phyloP scores from a whole-genome alignment of 352 stramenopile genomes.

The Globisporangium orthogonon region DNA sequence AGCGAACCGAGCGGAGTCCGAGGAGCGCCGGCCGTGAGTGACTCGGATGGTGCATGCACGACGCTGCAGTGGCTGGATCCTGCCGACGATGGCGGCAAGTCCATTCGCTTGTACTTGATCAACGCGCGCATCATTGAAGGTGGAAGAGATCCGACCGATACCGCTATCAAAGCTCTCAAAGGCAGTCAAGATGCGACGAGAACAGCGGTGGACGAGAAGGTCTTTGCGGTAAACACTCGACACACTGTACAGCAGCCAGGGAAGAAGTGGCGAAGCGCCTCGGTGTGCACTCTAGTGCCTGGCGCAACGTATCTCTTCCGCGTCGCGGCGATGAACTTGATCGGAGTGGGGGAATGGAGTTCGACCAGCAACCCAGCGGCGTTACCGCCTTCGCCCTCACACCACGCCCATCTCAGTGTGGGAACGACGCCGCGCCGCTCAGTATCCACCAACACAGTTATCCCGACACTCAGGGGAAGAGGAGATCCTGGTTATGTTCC shows the following conservation, averaged over 20 bases:
- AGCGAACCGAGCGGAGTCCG: slow-evolving; percentile 28
- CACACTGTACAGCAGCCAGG: background rate
- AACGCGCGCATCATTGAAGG: slow-evolving; percentile 13
- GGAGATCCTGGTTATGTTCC: slow-evolving; percentile 37
- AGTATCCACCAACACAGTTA: slow-evolving; percentile 2
- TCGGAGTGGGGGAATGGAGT: slow-evolving; percentile 53
- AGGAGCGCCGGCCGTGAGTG: slow-evolving; percentile 27
- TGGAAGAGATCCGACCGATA: background rate
- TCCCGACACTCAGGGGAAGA: slow-evolving; percentile 39
- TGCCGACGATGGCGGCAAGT: slow-evolving; percentile 44
- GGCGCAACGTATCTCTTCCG: slow-evolving; percentile 39
- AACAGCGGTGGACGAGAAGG: slow-evolving; percentile 5
- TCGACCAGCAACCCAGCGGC: slow-evolving; percentile 23
- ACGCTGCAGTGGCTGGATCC: slow-evolving; percentile 51
- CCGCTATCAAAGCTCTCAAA: slow-evolving; percentile 16
- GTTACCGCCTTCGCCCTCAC: slow-evolving; percentile 4
- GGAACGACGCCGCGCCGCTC: background rate
- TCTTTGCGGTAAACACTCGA: slow-evolving; percentile 8
- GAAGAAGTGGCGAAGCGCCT: slow-evolving; percentile 21
- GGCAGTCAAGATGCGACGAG: slow-evolving; percentile 6
- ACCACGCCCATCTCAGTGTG: background rate
- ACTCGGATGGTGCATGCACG: slow-evolving; percentile 19
- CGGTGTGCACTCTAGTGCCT: slow-evolving; percentile 46
- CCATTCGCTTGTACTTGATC: slow-evolving; percentile 39
- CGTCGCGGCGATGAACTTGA: slow-evolving; percentile 56